Conservation (phyloP, 2,329 filamentous ascomycete genomes). For the Emericellopsis atlantica region DNA sequence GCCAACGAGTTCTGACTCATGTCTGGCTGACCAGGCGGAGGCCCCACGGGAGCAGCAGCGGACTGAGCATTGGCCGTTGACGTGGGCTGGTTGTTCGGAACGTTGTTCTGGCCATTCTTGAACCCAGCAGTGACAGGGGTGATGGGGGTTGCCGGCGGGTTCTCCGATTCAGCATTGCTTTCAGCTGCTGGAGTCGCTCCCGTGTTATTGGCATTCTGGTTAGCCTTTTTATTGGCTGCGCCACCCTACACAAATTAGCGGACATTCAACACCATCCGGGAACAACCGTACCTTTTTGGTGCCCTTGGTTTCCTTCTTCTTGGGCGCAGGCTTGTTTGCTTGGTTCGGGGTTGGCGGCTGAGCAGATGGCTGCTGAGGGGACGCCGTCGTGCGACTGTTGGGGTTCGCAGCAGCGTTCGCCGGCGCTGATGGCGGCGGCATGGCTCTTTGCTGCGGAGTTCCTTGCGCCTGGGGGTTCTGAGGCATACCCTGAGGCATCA, state of each 20-base stretch:
- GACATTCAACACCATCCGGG: no score
- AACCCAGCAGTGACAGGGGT: slow-evolving; percentile 44
- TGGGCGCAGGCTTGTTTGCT: slow-evolving; percentile 58
- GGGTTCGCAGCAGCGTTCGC: slow-evolving; percentile 28
- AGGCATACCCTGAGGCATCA: slow-evolving; percentile 25
- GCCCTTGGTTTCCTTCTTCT: slow-evolving; percentile 61
- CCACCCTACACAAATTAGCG: slow-evolving; percentile 8
- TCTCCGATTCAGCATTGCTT: slow-evolving; percentile 39
- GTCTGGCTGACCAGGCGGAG: slow-evolving; percentile 30
- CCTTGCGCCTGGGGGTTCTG: slow-evolving; percentile 40
- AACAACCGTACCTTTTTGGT: slow-evolving; percentile 26
- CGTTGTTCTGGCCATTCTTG: slow-evolving; percentile 27
- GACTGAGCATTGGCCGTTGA: slow-evolving; percentile 20
- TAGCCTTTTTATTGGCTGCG: slow-evolving; percentile 42
- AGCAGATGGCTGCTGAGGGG: slow-evolving; percentile 49
- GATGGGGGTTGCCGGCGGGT: slow-evolving; percentile 51
- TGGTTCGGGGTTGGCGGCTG: slow-evolving; percentile 70
- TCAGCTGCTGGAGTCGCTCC: slow-evolving; percentile 47
- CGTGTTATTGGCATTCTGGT: slow-evolving; percentile 11
- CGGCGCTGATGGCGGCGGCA: slow-evolving; percentile 55
- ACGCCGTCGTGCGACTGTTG: slow-evolving; percentile 43
- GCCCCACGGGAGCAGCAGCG: slow-evolving; percentile 22
- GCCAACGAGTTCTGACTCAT: slow-evolving; percentile 31
- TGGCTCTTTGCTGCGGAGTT: slow-evolving; percentile 59
- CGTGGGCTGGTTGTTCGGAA: slow-evolving; percentile 11